Base-by-base conservation (phyloP, 805 yeast species). In the Candida ficus region DNA sequence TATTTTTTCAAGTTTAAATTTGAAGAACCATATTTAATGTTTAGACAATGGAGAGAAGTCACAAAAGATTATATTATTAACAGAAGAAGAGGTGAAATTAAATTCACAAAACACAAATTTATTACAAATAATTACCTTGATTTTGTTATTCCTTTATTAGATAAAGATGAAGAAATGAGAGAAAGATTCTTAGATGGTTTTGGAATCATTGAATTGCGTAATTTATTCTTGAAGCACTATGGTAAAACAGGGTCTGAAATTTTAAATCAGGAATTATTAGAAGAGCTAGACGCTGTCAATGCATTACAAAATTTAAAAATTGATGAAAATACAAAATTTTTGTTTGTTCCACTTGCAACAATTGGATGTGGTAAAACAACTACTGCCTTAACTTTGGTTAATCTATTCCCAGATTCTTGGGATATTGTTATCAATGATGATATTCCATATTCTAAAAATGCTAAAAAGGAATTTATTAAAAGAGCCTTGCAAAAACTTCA, bases 311-410 rank as follows among this genome's bases (percentile, higher is more conserved):
- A 51, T 29, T 48, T 58, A 29, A 66, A 62, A 21, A 58, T 62
- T 5, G 66, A 64, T 28, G 61, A 58, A 34, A 42, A 60, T 2
- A 65, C 69, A 4, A 80, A 80, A 49, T 83, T 76, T 55, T 72
- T 86, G 0, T 53, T 93, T 3, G 75, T 88, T 1, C 91, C 98
- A 1, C 77, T 90, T 4, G 89, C 97, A 0, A 88, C 95, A 0
- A 75, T 91, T 38, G 98, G 98, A 0, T 87, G 96, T 61, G 99
- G 99, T 7, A 93, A 93, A 57, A 89, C 97, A 0, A 88, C 97
- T 0, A 75, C 85, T 0, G 76, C 85, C 6, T 57, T 76, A 27
- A 79, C 90, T 0, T 64, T 93, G 30, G 46, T 53, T 0, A 54
- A 68, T 9, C 58, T 90, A 9, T 80, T 67, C 41, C 80, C 81